A percentile compares a stretch with the other conserved stretches of the same genome.
These are phyloP conservation scores for Xylariaceae sp. DNA, from an alignment of 2,329 filamentous ascomycete genomes.

Conservation along the genomic window DNA sequence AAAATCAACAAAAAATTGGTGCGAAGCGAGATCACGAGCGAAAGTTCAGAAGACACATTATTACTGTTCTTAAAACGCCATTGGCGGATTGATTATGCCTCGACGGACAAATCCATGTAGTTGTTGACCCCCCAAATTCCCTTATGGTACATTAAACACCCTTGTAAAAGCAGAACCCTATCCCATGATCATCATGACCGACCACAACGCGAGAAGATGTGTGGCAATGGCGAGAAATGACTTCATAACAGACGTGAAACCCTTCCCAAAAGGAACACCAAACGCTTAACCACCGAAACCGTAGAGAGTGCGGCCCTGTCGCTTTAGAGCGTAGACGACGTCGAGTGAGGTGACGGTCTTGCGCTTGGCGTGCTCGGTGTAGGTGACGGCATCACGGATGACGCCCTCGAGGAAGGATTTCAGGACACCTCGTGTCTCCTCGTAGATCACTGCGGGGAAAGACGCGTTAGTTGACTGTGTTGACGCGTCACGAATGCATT, in stretches of 20 bases:
- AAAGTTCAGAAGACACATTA: neutral
- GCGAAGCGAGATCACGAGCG: conserved; percentile 1
- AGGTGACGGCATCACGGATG: conserved; percentile 78
- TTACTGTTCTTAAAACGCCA: conserved; percentile 27
- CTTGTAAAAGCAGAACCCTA: conserved; percentile 38
- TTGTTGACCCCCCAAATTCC: conserved; percentile 31
- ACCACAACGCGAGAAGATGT: conserved; percentile 31
- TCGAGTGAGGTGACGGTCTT: conserved; percentile 70
- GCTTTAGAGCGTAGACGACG: conserved; percentile 65
- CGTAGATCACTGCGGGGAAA: conserved; percentile 28
- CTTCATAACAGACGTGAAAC: conserved; percentile 42
- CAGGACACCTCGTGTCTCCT: conserved; percentile 77
- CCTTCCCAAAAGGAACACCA: conserved; percentile 21
- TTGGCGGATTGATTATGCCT: conserved; percentile 37
- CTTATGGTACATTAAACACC: conserved; percentile 43
- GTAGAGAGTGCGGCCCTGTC: conserved; percentile 68
- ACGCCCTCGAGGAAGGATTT: conserved; percentile 84
- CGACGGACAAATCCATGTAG: conserved; percentile 34
- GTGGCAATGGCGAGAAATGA: conserved; percentile 36
- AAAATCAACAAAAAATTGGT: too few relatives aligned
- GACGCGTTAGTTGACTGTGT: conserved; percentile 23
- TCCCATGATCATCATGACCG: conserved; percentile 41
- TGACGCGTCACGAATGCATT: conserved; percentile 5
- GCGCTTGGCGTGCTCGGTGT: conserved; percentile 82
- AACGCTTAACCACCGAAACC: conserved; percentile 65